These are phyloP conservation scores for Alopecurus myosuroides DNA, from an alignment of 176 grass and related monocot genomes.

Conservation along the genomic window DNA sequence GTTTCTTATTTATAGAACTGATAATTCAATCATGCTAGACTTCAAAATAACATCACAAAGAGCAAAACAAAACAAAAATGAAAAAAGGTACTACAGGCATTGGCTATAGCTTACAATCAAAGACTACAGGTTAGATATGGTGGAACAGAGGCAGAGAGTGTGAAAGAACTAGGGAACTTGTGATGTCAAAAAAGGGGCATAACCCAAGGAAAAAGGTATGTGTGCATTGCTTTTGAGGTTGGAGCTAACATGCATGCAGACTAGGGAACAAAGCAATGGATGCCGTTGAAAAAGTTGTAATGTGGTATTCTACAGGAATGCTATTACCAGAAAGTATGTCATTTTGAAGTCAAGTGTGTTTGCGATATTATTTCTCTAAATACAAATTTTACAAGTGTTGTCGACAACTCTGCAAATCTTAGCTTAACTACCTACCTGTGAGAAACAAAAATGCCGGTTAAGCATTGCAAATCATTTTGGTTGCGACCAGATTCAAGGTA, in stretches of 20 bases:
- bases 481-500: background rate
- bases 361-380: background rate
- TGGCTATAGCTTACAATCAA: too few species aligned
- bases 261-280: background rate
- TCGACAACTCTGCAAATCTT: background rate
- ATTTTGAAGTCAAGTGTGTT: background rate
- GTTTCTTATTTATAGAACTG: background rate
- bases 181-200: too few species aligned
- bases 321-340: background rate
- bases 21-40: background rate
- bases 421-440: background rate
- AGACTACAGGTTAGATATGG: too few species aligned
- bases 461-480: background rate
- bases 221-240: background rate
- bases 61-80: background rate
- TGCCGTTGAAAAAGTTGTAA: background rate
- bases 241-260: background rate
- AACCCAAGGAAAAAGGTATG: too few species aligned
- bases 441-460: background rate
- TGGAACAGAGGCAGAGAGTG: too few species aligned
- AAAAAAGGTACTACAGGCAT: background rate
- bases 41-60: background rate
- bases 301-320: background rate
- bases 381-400: background rate
- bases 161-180: too few species aligned